Evolutionary conservation across 106 monocot species (phyloP).

Genomic region (Hemerocallis citrina): DNA sequence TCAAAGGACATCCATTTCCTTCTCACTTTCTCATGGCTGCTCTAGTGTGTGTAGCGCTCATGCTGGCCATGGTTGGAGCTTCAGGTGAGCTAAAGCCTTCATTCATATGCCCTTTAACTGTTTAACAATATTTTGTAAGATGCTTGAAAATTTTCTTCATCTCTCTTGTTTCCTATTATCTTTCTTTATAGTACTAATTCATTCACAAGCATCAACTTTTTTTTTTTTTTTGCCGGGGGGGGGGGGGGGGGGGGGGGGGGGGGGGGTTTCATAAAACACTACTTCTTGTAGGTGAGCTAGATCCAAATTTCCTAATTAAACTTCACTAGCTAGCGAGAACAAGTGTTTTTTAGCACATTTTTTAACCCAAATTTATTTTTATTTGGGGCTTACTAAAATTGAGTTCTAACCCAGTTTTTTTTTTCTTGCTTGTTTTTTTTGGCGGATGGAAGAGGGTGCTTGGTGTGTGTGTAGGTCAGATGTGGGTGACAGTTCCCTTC

Average conservation of each 20-base stretch:
- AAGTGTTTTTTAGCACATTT: background rate
- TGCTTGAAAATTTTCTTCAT: too few relatives aligned
- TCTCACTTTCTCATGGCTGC: conserved; percentile 9
- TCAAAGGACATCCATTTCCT: too few relatives aligned
- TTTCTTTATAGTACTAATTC: background rate
- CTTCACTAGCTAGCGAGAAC: too few relatives aligned
- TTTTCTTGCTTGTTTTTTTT: background rate
- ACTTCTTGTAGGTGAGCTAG: too few relatives aligned
- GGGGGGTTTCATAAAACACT: too few relatives aligned
- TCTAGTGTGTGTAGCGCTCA: conserved; percentile 17
- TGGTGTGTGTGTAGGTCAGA: conserved; percentile 65
- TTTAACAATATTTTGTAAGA: too few relatives aligned
- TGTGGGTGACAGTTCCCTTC: conserved; percentile 22
- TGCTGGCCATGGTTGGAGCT: conserved; percentile 16
- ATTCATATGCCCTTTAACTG: too few relatives aligned
- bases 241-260: too few relatives aligned
- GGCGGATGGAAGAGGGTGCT: conserved; percentile 32
- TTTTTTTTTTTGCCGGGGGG: background rate
- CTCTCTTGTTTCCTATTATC: background rate
- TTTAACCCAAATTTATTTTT: too few relatives aligned
- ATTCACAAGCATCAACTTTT: background rate
- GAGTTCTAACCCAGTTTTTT: too few relatives aligned
- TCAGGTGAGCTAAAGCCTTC: conserved; percentile 46
- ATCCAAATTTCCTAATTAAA: background rate
- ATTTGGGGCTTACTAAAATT: background rate